Conservation (phyloP, 169 alveolate genomes). For the Neospora caninum region DNA sequence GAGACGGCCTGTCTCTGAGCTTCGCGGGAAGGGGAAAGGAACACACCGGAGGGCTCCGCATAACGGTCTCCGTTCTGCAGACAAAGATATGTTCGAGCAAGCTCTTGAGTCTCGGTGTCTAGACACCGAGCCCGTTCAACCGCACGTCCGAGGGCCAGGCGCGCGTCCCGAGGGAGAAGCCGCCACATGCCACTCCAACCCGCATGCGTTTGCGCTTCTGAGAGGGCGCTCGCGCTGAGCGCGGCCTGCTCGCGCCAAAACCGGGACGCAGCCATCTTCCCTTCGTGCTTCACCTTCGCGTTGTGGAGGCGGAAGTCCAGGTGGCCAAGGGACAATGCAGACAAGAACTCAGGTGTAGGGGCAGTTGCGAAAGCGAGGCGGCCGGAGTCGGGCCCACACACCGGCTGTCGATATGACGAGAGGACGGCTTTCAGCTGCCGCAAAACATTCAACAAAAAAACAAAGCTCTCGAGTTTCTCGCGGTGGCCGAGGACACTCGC, state of each 20-base stretch:
- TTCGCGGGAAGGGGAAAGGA: background rate
- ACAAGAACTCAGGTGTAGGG: background rate
- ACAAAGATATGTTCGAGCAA: background rate
- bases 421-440: background rate
- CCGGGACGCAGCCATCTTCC: background rate
- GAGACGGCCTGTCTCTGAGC: background rate
- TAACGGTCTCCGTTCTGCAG: no score
- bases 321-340: background rate
- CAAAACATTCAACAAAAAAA: background rate
- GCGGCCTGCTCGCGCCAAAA: background rate
- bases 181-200: background rate
- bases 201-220: background rate
- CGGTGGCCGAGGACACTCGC: constrained; percentile 1
- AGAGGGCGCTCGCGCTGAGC: background rate
- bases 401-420: background rate
- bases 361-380: background rate
- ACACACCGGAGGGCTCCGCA: background rate
- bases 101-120: background rate
- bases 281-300: background rate
- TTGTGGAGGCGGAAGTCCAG: background rate
- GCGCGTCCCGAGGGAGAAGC: background rate
- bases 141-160: background rate
- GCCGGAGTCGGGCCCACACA: background rate
- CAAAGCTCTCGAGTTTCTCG: constrained; percentile 1
- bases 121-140: background rate